phyloP scores from a whole-genome alignment of 305 asterid species.

The Salvia sclarea region DNA sequence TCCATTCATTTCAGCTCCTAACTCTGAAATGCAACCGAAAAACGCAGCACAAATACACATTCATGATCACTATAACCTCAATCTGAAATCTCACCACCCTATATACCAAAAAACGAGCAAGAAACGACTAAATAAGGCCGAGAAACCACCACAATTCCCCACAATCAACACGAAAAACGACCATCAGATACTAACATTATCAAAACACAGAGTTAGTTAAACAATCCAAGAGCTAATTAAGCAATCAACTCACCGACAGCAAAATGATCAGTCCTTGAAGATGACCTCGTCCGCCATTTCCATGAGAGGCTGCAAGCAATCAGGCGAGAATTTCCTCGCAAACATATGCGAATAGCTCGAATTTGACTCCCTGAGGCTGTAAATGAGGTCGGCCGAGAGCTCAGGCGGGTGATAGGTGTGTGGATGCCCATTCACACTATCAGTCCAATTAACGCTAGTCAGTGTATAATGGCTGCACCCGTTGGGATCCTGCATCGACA shows the following conservation, averaged over 20 bases:
- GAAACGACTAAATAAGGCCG: slow-evolving; percentile 23
- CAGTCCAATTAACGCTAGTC: slow-evolving; percentile 87
- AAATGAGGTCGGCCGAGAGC: slow-evolving; percentile 56
- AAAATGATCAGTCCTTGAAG: slow-evolving; percentile 61
- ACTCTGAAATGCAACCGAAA: not conserved
- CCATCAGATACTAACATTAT: not conserved
- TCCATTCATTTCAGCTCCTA: not conserved
- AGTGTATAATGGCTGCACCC: slow-evolving; percentile 64
- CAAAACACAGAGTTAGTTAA: slow-evolving; percentile 25
- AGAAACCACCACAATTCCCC: slow-evolving; percentile 14
- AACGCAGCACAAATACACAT: slow-evolving; percentile 19
- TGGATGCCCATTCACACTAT: slow-evolving; percentile 70
- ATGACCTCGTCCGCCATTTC: slow-evolving; percentile 61
- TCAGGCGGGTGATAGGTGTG: slow-evolving; percentile 66
- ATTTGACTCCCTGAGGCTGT: slow-evolving; percentile 60
- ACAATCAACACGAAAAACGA: slow-evolving; percentile 21
- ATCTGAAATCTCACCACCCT: slow-evolving; percentile 11
- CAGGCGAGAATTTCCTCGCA: slow-evolving; percentile 80
- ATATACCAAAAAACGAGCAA: slow-evolving; percentile 25
- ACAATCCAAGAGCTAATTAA: slow-evolving; percentile 21
- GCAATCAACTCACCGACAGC: slow-evolving; percentile 41
- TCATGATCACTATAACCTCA: not conserved
- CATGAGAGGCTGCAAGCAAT: slow-evolving; percentile 67
- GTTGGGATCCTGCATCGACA: slow-evolving; percentile 82
- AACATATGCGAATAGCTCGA: slow-evolving; percentile 62